Evolutionary conservation across 768 basidiomycete genomes (phyloP).

Genomic region (Podaxis rugospora): DNA sequence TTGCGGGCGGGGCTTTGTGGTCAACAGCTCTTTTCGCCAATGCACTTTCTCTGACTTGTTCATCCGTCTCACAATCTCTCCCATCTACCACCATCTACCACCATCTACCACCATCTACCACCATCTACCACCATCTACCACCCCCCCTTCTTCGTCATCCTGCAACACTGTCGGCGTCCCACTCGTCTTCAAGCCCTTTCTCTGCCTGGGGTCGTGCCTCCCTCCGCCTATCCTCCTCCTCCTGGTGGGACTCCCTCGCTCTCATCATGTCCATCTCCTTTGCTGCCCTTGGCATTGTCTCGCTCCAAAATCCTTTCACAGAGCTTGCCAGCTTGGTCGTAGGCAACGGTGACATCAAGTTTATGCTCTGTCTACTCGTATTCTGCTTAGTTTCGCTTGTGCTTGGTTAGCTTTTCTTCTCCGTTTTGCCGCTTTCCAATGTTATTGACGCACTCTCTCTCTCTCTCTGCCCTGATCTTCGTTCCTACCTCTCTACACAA

Average conservation of each 20-base stretch:
- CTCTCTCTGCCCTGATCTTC: constrained; percentile 14
- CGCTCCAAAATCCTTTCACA: constrained; percentile 50
- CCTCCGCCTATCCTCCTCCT: constrained; percentile 26
- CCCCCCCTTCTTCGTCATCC: constrained; percentile 17
- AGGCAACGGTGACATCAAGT: constrained; percentile 61
- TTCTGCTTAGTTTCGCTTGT: constrained; percentile 65
- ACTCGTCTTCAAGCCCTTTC: constrained; percentile 16
- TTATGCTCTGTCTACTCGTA: constrained; percentile 66
- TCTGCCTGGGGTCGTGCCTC: constrained; percentile 32
- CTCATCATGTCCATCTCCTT: constrained; percentile 65
- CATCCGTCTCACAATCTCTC: constrained; percentile 12
- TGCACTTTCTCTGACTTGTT: background rate
- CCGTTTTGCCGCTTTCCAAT: constrained; percentile 10
- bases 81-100: constrained; percentile 8
- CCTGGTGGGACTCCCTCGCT: constrained; percentile 44
- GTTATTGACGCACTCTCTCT: constrained; percentile 13
- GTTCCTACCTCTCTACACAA: constrained; percentile 11
- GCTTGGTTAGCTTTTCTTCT: constrained; percentile 50
- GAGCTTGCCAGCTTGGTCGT: constrained; percentile 46
- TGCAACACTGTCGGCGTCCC: constrained; percentile 36
- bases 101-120: constrained; percentile 8
- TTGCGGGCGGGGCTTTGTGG: background rate
- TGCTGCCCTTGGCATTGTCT: constrained; percentile 56
- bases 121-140: constrained; percentile 8
- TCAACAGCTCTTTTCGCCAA: background rate